Base-by-base conservation (phyloP, 768 basidiomycete genomes). In the Leucocoprinus leucothites region DNA sequence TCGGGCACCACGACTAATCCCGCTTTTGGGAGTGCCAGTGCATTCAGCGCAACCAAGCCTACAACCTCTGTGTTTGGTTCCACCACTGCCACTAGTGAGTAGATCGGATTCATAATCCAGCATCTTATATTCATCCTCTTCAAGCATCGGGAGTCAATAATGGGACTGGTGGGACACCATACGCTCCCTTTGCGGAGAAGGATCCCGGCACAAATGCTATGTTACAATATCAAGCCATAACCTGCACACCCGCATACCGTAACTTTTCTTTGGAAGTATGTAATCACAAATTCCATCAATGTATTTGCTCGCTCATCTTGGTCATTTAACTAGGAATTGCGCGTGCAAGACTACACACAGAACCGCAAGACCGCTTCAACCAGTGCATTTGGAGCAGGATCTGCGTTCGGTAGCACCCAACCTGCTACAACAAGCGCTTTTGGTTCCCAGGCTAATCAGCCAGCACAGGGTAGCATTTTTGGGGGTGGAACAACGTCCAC, bases 201-300 rank as follows among this genome's bases (percentile, higher is more conserved):
- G 92, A 94, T 55, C 60, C 73, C 16, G 73, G 49, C 48, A 56
- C 70, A 11, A 81, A 74, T 3, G n/a, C 41, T 8, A 48, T 43
- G 40, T 74, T 87, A 40, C 86, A 89, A 58, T 96, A 88, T 68
- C 92, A 95, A 69, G 81, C 85, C 35, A 92, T 93, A 51, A 81
- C 86, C 16, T 86, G 86, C 59, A 91, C 88, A 79, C 88, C 88
- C 14, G 78, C 79, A 16, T 96, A 94, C 65, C 71, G 79, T 56
- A 86, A 87, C 40, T 85, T 80, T 57, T 94, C 91, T 19, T 81
- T 90, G 58, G 92, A 87, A 77, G 90, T 84, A 60, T 47, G 74
- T 73, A 9, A 42, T 28, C 16, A 28, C 56, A 56, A 46, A 36
- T 51, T 35, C 50, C 36, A 2, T 51, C 31, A 50, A 57, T 44